A percentile compares a stretch with the other conserved stretches of the same genome.
These are phyloP conservation scores for Sphaerosporella brunnea DNA, from an alignment of 495 filamentous ascomycete species.

Conservation along the genomic window DNA sequence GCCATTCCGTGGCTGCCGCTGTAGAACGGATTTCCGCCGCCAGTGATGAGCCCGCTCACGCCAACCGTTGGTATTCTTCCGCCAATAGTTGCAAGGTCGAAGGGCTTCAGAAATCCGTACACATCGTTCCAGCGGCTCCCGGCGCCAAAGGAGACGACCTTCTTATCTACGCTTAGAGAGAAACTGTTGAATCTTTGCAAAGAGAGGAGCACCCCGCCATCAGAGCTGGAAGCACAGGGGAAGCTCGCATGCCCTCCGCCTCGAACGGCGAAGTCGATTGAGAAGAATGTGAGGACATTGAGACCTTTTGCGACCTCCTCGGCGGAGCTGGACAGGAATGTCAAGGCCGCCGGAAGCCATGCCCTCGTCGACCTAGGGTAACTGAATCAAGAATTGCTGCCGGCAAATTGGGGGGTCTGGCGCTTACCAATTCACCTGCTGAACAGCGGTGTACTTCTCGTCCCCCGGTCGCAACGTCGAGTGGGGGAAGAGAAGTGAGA, in stretches of 20 bases:
- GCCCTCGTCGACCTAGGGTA: background rate
- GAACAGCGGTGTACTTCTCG: background rate
- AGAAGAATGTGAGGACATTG: background rate
- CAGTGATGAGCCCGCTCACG: conserved; percentile 2
- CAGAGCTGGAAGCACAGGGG: conserved; percentile 8
- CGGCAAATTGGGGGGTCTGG: background rate
- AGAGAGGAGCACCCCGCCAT: background rate
- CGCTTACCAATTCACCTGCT: conserved; percentile 1
- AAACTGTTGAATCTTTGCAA: background rate
- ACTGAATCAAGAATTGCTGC: background rate
- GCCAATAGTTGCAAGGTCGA: conserved; percentile 20
- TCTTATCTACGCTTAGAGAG: conserved; percentile 8
- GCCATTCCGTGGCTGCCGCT: conserved; percentile 31
- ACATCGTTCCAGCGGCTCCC: conserved; percentile 13
- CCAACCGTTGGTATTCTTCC: conserved; percentile 19
- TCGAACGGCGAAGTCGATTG: conserved; percentile 33
- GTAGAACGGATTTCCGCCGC: conserved; percentile 31
- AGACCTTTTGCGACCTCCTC: conserved; percentile 3
- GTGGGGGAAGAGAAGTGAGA: background rate
- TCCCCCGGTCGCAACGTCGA: background rate
- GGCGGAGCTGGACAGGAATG: conserved; percentile 1
- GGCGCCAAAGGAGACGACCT: conserved; percentile 7
- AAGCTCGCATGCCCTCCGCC: conserved; percentile 33
- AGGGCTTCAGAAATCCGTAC: conserved; percentile 9
- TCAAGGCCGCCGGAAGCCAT: background rate